Percentiles rank a stretch among this genome's conserved stretches.
phyloP scores from a whole-genome alignment of 78 protist genomes.

The Dictyostelium firmibasis region DNA sequence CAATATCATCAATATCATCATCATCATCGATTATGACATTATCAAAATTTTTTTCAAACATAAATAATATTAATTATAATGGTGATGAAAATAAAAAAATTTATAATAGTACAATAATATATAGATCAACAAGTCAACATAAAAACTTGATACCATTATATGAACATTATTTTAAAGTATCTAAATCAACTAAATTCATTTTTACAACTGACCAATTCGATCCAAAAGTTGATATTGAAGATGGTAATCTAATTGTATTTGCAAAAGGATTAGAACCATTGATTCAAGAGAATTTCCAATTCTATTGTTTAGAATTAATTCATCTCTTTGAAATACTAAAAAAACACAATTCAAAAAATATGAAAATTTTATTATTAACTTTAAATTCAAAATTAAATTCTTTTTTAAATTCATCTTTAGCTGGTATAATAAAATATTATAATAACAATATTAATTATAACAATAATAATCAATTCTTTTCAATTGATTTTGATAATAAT shows the following conservation, averaged over 20 bases:
- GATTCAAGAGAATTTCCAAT: not conserved
- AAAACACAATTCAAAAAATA: not conserved
- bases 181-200: not conserved
- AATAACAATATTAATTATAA: not conserved
- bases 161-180: not conserved
- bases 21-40: not conserved
- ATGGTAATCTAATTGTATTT: not conserved
- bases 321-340: not conserved
- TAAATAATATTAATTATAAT: not conserved
- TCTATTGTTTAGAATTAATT: not conserved
- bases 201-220: not conserved
- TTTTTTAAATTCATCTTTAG: not conserved
- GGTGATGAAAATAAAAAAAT: not conserved
- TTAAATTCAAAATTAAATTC: not conserved
- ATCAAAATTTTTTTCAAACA: not conserved
- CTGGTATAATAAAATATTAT: not conserved
- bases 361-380: not conserved
- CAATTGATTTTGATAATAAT: not conserved
- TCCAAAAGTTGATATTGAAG: not conserved
- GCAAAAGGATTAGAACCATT: constrained; percentile 5
- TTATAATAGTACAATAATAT: not conserved
- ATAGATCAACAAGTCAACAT: constrained; percentile 2
- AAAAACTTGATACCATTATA: not conserved
- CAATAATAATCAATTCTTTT: not conserved
- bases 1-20: not conserved